Percentiles rank a stretch among this genome's conserved stretches.
These are phyloP conservation scores for Dalbergia cochinchinensis DNA, from an alignment of 306 rosid genomes.

Conservation along the genomic window DNA sequence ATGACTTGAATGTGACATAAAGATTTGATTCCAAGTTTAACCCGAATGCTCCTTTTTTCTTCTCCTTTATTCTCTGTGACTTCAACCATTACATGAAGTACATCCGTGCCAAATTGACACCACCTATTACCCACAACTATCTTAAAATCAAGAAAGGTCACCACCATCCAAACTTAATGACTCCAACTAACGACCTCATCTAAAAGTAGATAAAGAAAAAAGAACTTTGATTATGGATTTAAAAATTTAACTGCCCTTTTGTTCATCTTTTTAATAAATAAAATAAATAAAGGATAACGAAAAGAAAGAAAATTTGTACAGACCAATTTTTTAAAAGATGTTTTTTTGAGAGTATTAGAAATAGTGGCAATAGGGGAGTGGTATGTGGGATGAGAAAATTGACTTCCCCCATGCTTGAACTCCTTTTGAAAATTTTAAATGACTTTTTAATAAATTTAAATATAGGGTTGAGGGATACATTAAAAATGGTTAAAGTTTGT, in stretches of 20 bases:
- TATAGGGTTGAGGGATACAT: background rate
- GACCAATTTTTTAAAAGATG: background rate
- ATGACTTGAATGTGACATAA: constrained; percentile 46
- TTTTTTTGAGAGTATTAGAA: background rate
- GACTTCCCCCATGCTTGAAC: background rate
- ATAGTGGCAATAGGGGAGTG: background rate
- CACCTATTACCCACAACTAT: constrained; percentile 10
- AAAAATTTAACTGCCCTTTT: background rate
- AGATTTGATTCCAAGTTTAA: constrained; percentile 46
- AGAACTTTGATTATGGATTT: background rate
- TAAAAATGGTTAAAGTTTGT: no score
- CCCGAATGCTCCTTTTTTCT: background rate
- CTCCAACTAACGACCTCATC: constrained; percentile 9
- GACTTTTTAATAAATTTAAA: no score
- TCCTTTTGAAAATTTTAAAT: background rate
- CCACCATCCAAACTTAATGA: background rate
- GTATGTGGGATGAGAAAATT: background rate
- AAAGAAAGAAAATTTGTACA: background rate
- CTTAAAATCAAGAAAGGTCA: constrained; percentile 20
- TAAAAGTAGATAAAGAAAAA: background rate
- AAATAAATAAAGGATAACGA: background rate
- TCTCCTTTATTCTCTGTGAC: background rate
- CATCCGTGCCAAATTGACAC: constrained; percentile 28
- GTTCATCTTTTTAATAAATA: background rate
- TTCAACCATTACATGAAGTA: constrained; percentile 8